Evolutionary conservation across 2,329 filamentous ascomycete species (phyloP), one percentile per base, ranked within the genome.

Genomic region (Fusarium praegraminearum): DNA sequence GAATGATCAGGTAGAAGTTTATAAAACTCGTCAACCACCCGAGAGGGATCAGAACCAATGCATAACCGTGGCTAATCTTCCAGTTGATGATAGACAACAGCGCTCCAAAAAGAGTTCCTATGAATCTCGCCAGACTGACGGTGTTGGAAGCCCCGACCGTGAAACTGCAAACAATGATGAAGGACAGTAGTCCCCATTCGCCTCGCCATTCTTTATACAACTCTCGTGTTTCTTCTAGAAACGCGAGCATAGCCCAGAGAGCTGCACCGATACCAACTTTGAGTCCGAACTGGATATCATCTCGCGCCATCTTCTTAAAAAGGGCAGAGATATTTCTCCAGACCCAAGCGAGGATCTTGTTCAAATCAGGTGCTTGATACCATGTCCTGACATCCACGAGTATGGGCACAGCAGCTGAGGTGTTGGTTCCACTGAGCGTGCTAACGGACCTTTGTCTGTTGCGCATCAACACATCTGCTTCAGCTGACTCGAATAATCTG

Each of bases 151-250:
- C 94, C n/a, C 96, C 96, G 11, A 98, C 94, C 0, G 95, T 99
- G 94, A 98, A 98, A 41, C 92, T 94, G 77, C 94, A 98, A n/a
- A 99, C 96, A 74, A 98, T 90, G 94, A 98, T 98, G 83, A 97
- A 98, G 0, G 94, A 97, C 32, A 99, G 78, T 1, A 99, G 84
- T 16, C 96, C 96, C 96, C 96, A 99, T 84, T 99, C 96, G 11
- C 95, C 95, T 73, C 95, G 87, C 93, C 94, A 98, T 69, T 92
- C 90, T 38, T 89, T 86, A 76, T 98, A 99, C 5, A 91, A 84
- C 0, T 92, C 91, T 57, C 94, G 85, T 0, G 94, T 97, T 6
- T 86, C 82, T 0, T 89, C 86, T 20, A 98, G 86, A 73, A 97
- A 98, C 1, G 96, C 91, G 69, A 96, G 92, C 78, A 96, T 88